Evolutionary conservation across 2,329 filamentous ascomycete species (phyloP).

Genomic region (Pestalotiopsis fici): DNA sequence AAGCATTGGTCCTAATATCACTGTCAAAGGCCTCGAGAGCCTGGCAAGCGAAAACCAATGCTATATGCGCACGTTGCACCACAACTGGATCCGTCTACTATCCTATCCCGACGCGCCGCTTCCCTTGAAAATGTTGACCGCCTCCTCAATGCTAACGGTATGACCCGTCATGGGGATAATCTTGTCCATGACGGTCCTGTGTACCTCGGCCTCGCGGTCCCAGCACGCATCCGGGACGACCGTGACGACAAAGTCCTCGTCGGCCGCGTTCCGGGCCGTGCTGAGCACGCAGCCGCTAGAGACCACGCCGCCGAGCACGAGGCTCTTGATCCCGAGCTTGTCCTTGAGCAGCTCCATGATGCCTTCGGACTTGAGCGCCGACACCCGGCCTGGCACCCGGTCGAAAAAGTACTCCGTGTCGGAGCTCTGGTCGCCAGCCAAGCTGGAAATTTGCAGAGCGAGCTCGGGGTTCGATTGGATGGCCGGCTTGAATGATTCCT

Average conservation of each 20-base stretch:
- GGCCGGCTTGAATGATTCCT: slow-evolving; percentile 9
- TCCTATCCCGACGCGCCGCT: not conserved
- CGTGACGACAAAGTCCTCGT: slow-evolving; percentile 16
- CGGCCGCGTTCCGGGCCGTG: slow-evolving; percentile 14
- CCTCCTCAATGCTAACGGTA: not conserved
- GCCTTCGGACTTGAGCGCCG: slow-evolving; percentile 10
- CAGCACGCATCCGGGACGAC: slow-evolving; percentile 17
- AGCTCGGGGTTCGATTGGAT: slow-evolving; percentile 11
- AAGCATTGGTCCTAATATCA: not conserved
- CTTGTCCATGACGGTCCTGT: not conserved
- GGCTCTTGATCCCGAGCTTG: slow-evolving; percentile 11
- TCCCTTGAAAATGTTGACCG: not conserved
- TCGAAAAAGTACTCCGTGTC: slow-evolving; percentile 6
- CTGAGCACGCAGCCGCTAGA: slow-evolving; percentile 16
- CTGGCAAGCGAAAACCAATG: not conserved
- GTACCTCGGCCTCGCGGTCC: slow-evolving; percentile 10
- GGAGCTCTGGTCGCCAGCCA: slow-evolving; percentile 1
- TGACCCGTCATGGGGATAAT: slow-evolving; percentile 1
- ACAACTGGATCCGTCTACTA: not conserved
- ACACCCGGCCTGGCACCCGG: slow-evolving; percentile 11
- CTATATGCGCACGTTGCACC: not conserved
- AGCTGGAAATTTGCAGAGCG: slow-evolving; percentile 7
- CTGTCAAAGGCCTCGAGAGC: not conserved
- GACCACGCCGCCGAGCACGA: slow-evolving; percentile 13
- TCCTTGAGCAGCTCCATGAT: slow-evolving; percentile 12